These are phyloP conservation scores for Hansfordia pulvinata DNA, from an alignment of 2,329 filamentous ascomycete species.

Conservation along the genomic window DNA sequence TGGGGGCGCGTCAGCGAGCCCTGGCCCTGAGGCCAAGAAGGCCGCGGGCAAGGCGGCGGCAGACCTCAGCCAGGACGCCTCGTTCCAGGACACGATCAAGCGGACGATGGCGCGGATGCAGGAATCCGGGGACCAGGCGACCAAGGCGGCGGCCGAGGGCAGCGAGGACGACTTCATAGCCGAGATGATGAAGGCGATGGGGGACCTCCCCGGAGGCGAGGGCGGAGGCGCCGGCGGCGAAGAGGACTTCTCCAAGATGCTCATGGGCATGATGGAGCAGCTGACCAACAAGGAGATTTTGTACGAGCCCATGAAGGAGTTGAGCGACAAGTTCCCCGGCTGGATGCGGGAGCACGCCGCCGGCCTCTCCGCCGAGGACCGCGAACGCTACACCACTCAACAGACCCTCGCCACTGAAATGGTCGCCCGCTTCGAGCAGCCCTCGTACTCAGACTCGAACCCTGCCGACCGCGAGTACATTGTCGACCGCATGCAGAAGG, in stretches of 20 bases:
- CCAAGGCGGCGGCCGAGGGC: conserved; percentile 58
- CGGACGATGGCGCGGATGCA: conserved; percentile 96
- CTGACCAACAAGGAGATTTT: conserved; percentile 96
- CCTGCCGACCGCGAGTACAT: conserved; percentile 77
- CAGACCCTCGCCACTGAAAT: conserved; percentile 71
- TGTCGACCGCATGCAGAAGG: conserved; percentile 96
- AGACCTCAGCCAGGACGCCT: conserved; percentile 39
- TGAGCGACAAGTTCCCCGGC: conserved; percentile 79
- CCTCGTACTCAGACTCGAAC: conserved; percentile 71
- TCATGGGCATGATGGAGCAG: conserved; percentile 98
- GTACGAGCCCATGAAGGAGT: conserved; percentile 97
- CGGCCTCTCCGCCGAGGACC: conserved; percentile 54
- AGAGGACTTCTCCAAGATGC: conserved; percentile 86
- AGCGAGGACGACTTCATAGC: conserved; percentile 69
- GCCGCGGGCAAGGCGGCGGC: conserved; percentile 13
- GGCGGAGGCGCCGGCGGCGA: conserved; percentile 44
- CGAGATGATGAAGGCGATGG: conserved; percentile 86
- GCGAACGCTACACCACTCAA: conserved; percentile 72
- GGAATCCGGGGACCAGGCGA: conserved; percentile 72
- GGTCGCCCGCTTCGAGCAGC: conserved; percentile 74
- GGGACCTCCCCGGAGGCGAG: conserved; percentile 40
- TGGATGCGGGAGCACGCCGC: conserved; percentile 74
- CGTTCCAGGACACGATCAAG: conserved; percentile 85
- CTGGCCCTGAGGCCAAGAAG: conserved; percentile 11
- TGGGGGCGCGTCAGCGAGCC: conserved; percentile 9